Conservation (phyloP, 495 filamentous ascomycete genomes). For the Pyronema domesticum region DNA sequence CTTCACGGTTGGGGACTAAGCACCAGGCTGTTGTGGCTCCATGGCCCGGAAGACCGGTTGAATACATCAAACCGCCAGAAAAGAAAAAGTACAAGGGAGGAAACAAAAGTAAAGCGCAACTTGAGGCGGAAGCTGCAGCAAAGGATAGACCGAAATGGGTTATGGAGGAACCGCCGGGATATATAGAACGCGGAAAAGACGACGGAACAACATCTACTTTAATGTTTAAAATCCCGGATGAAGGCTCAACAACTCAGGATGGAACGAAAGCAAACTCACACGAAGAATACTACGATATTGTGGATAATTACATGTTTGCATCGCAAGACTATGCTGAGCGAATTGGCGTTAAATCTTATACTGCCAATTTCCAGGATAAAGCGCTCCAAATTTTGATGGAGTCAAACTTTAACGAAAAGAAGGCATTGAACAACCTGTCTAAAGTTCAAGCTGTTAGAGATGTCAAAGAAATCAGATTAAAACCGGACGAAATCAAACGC, state of each 20-base stretch:
- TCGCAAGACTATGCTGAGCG: conserved; percentile 5
- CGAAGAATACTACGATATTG: conserved; percentile 5
- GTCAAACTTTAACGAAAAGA: conserved; percentile 49
- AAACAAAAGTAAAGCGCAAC: conserved; percentile 60
- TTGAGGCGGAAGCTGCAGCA: conserved; percentile 63
- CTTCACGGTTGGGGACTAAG: conserved; percentile 75
- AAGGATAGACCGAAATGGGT: conserved; percentile 82
- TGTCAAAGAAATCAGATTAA: conserved; percentile 71
- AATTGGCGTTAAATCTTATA: conserved; percentile 28
- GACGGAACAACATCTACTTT: conserved; percentile 33
- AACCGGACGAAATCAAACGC: conserved; percentile 57
- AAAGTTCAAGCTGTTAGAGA: conserved; percentile 50
- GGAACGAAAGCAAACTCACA: conserved; percentile 6
- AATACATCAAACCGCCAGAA: conserved; percentile 76
- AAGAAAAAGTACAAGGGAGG: conserved; percentile 62
- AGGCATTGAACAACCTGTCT: conserved; percentile 54
- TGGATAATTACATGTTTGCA: conserved; percentile 15
- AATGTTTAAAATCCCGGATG: conserved; percentile 40
- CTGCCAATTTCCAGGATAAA: conserved; percentile 78
- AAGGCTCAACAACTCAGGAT: conserved; percentile 18
- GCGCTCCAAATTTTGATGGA: conserved; percentile 56
- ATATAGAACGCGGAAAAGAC: conserved; percentile 69
- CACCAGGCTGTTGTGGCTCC: conserved; percentile 73
- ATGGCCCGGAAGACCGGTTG: conserved; percentile 71
- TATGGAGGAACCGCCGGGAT: conserved; percentile 76